These are phyloP conservation scores for Cyberlindnera maclurae DNA, from an alignment of 805 yeast genomes.

Conservation along the genomic window DNA sequence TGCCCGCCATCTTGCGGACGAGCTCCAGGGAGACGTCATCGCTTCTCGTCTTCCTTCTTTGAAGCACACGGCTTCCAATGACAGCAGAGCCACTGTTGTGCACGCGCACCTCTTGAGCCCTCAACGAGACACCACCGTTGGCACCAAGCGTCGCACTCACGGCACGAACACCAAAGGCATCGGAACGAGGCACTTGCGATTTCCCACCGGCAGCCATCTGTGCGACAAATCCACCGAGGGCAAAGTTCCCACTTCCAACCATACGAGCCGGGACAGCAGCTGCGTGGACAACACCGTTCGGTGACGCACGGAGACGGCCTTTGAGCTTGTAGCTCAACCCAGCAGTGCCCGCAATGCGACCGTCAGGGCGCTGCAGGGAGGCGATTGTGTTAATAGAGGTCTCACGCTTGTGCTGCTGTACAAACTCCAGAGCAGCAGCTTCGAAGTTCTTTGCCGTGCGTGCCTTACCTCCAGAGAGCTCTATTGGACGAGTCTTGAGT, in stretches of 20 bases:
- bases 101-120: too few species aligned
- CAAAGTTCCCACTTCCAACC: conserved; percentile 37
- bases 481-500: conserved; percentile 41
- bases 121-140: background rate
- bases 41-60: background rate
- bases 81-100: too few species aligned
- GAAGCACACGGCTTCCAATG: background rate
- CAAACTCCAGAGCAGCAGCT: conserved; percentile 22
- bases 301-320: conserved; percentile 64
- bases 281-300: conserved; percentile 55
- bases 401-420: conserved; percentile 20
- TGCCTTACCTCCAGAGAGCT: conserved; percentile 23
- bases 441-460: conserved; percentile 25
- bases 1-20: background rate
- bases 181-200: background rate
- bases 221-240: conserved; percentile 52
- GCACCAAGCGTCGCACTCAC: background rate
- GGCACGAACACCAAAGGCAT: background rate
- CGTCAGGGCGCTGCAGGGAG: conserved; percentile 5
- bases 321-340: conserved; percentile 65
- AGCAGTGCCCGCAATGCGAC: conserved; percentile 55
- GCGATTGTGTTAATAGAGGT: conserved; percentile 4
- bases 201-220: too few species aligned
- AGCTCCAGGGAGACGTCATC: too few species aligned
- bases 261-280: conserved; percentile 65